These are phyloP conservation scores for Globisporangium nunn DNA, from an alignment of 352 stramenopile species.

Conservation along the genomic window DNA sequence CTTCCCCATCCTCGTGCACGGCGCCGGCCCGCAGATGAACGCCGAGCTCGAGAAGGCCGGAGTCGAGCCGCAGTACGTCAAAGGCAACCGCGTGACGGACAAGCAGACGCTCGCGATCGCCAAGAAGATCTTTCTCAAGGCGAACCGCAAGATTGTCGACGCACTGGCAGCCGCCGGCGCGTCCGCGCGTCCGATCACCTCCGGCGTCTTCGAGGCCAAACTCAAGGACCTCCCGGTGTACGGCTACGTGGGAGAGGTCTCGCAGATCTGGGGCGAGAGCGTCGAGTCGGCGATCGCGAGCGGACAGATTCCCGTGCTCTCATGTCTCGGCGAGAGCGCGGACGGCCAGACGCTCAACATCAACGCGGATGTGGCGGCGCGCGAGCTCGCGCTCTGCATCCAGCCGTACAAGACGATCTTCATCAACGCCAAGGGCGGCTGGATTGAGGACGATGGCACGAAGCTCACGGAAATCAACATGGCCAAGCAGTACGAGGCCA, in stretches of 20 bases:
- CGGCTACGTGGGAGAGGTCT: constrained; percentile 81
- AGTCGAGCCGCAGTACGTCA: constrained; percentile 84
- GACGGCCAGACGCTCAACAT: constrained; percentile 85
- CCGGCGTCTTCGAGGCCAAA: constrained; percentile 76
- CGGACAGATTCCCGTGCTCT: constrained; percentile 81
- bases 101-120: constrained; percentile 82
- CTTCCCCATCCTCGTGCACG: constrained; percentile 85
- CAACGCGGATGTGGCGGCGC: constrained; percentile 82
- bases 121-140: constrained; percentile 77
- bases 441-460: constrained; percentile 80
- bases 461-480: constrained; percentile 84
- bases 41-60: constrained; percentile 69
- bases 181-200: constrained; percentile 70
- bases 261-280: constrained; percentile 59
- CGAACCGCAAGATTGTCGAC: constrained; percentile 79
- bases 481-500: constrained; percentile 65
- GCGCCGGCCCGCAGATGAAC: constrained; percentile 87
- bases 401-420: constrained; percentile 88
- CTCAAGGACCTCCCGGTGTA: constrained; percentile 81
- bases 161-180: constrained; percentile 63
- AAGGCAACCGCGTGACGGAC: constrained; percentile 85
- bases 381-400: constrained; percentile 70
- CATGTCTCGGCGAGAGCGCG: constrained; percentile 68
- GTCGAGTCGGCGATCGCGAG: constrained; percentile 62
- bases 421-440: constrained; percentile 85